Percentiles rank a stretch among this genome's conserved stretches.
Conservation (phyloP, 129 eudicot species). For the Tagetes patula region DNA sequence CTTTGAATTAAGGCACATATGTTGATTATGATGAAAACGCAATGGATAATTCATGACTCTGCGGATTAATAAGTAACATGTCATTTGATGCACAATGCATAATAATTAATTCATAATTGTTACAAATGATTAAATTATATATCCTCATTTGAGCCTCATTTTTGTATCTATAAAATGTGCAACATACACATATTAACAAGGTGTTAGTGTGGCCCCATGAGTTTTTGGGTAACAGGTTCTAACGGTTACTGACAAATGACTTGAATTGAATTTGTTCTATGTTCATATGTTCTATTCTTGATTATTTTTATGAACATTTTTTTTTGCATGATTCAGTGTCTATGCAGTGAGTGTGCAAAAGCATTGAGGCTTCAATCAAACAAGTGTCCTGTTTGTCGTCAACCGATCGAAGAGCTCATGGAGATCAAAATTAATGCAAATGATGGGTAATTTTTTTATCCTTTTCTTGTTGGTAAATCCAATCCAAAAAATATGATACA, state of each 20-base stretch:
- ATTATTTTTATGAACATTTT: background rate
- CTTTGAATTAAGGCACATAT: background rate
- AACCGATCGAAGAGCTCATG: constrained; percentile 74
- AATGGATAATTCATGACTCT: constrained; percentile 7
- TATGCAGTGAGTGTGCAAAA: constrained; percentile 96
- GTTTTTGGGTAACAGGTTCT: too few species aligned
- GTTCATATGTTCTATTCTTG: background rate
- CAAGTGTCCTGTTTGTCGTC: constrained; percentile 94
- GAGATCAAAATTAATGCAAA: constrained; percentile 65
- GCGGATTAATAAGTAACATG: background rate
- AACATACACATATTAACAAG: too few species aligned
- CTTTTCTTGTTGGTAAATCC: constrained; percentile 36
- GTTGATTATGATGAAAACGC: background rate
- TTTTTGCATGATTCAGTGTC: constrained; percentile 56
- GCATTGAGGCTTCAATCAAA: constrained; percentile 81
- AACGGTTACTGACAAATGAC: background rate
- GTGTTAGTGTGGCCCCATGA: too few species aligned
- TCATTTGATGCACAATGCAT: constrained; percentile 18
- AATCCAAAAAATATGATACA: constrained; percentile 23
- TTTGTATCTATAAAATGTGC: background rate
- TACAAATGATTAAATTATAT: background rate
- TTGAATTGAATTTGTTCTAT: constrained; percentile 12
- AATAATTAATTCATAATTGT: background rate
- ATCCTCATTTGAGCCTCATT: background rate
- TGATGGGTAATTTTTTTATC: constrained; percentile 39